Evolutionary conservation across 2,329 filamentous ascomycete species (phyloP), one percentile per base, ranked within the genome.

Genomic region (Ophiostoma sp.): DNA sequence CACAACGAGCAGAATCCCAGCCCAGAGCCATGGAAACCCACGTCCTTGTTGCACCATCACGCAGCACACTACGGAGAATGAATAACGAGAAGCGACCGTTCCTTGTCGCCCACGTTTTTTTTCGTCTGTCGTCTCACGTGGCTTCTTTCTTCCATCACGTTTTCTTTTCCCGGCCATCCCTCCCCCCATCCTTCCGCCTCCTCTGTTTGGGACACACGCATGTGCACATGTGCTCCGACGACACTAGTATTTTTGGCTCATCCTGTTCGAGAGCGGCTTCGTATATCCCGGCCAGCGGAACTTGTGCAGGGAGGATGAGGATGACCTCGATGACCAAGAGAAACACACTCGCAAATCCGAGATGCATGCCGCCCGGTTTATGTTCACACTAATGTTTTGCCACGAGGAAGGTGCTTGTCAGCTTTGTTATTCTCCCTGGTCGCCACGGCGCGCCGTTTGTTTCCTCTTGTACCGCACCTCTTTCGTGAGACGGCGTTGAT

Each of bases 51-150:
- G 33, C 59, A 63, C 59, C 17, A 39, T 39, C 63, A 61, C 57
- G 15, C 63, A 22, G 19, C 39, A 39, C 42, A 66, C 39, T 15
- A 22, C 59, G 59, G 59, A 63, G 33, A 63, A 63, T 63, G 59
- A 42, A 22, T 28, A 15, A 31, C 25, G 63, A 48, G 63, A 48
- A 12, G 33, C 59, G 33, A 15, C 9, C 3, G 15, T 22, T 25
- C 61, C 61, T 66, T 45, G 61, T 66, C 61, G 15, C 19, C 61
- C 61, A 66, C 61, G 61, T 66, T 66, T 66, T 66, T 66, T 28
- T 59, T 9, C 4, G 17, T n/a, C 17, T 61, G 6, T 31, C 31
- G 3, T 17, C 45, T 3, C 1, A 6, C 11, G 1, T 61, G 6
- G 31, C 31, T 3, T 17, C 28, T n/a, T 19, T 63, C n/a, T 59